phyloP scores from a whole-genome alignment of 352 stramenopile species.

The Phytopythium boreale region DNA sequence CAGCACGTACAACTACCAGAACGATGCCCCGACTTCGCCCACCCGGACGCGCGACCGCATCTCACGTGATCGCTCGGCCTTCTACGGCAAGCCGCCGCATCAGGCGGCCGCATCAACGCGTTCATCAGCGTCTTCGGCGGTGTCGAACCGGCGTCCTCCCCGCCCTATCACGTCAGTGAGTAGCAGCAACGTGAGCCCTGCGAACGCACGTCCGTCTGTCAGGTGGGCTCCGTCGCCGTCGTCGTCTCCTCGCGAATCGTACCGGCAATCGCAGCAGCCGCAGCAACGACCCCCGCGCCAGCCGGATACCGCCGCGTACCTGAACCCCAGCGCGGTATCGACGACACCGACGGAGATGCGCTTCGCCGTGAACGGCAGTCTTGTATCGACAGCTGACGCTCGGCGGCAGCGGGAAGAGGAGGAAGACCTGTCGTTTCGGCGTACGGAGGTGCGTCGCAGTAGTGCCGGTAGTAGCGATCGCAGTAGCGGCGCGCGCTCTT shows the following conservation, averaged over 20 bases:
- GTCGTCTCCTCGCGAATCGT: not conserved
- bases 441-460: not conserved
- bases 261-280: not conserved
- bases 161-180: not conserved
- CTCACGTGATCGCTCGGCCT: conserved; percentile 2
- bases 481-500: not conserved
- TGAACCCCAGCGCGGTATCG: conserved; percentile 8
- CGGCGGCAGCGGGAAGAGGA: conserved; percentile 5
- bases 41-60: conserved; percentile 6
- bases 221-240: conserved; percentile 4
- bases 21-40: conserved; percentile 6
- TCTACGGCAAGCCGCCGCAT: conserved; percentile 1
- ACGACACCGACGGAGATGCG: conserved; percentile 13
- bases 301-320: not conserved
- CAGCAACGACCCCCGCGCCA: not conserved
- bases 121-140: not conserved
- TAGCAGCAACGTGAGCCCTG: not conserved
- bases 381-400: conserved; percentile 13
- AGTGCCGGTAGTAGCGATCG: not conserved
- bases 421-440: conserved; percentile 13
- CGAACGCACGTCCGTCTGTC: conserved; percentile 3
- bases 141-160: not conserved
- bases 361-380: conserved; percentile 16
- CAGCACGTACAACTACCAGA: not conserved
- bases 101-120: not conserved